phyloP scores from a whole-genome alignment of 2,329 filamentous ascomycete species.

The Fusarium scirpi region DNA sequence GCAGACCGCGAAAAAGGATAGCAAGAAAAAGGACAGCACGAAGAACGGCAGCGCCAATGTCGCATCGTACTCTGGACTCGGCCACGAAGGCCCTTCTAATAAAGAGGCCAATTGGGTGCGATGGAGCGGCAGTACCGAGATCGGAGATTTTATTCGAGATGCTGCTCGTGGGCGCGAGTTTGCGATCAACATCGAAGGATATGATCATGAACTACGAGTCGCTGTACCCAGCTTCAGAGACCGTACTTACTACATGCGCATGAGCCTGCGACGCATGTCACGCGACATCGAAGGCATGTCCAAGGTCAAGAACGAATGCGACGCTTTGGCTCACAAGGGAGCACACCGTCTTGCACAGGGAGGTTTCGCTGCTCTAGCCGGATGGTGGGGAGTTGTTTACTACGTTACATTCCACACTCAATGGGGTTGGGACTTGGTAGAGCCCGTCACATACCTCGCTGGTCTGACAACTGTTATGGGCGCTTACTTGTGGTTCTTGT shows the following conservation, averaged over 20 bases:
- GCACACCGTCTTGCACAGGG: slow-evolving; percentile 84
- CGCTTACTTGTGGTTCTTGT: slow-evolving; percentile 93
- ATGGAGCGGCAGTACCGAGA: slow-evolving; percentile 89
- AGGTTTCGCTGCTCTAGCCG: slow-evolving; percentile 78
- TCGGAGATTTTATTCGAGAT: slow-evolving; percentile 94
- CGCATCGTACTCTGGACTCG: slow-evolving; percentile 77
- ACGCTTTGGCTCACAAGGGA: slow-evolving; percentile 78
- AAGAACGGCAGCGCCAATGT: slow-evolving; percentile 58
- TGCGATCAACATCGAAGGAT: slow-evolving; percentile 82
- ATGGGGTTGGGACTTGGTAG: slow-evolving; percentile 90
- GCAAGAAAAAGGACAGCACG: slow-evolving; percentile 45
- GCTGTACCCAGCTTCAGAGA: slow-evolving; percentile 90
- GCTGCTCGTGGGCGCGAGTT: slow-evolving; percentile 88
- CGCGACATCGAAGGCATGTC: slow-evolving; percentile 75
- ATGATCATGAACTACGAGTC: slow-evolving; percentile 73
- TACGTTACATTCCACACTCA: slow-evolving; percentile 78
- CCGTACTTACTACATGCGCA: slow-evolving; percentile 87
- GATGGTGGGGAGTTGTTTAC: slow-evolving; percentile 88
- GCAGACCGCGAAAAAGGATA: slow-evolving; percentile 48
- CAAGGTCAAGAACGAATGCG: slow-evolving; percentile 84
- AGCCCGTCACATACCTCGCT: slow-evolving; percentile 89
- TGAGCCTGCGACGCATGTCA: slow-evolving; percentile 78
- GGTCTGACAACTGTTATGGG: slow-evolving; percentile 88
- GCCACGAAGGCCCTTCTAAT: slow-evolving; percentile 66
- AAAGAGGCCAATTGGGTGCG: slow-evolving; percentile 74